Evolutionary conservation across 177 flowering plant genomes (phyloP).

Genomic region (Tripterygium wilfordii): DNA sequence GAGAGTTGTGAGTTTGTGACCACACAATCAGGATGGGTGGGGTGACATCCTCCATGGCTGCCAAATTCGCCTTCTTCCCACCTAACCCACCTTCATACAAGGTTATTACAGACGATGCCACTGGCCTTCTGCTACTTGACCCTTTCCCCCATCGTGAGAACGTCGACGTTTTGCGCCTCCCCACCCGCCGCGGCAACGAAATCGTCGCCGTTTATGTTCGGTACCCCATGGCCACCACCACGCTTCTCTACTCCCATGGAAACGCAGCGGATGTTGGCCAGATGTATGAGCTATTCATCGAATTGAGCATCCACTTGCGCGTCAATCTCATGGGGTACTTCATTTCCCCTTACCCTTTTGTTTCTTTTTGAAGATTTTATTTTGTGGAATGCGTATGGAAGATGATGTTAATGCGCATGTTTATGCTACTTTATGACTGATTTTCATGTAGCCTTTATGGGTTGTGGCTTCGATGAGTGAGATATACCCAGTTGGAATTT

Average conservation of each 20-base stretch:
- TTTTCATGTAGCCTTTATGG: too few species aligned
- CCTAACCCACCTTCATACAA: slow-evolving; percentile 90
- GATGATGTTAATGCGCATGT: too few species aligned
- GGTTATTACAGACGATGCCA: slow-evolving; percentile 40
- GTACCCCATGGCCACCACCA: slow-evolving; percentile 61
- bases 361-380: neutral
- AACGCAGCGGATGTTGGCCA: slow-evolving; percentile 79
- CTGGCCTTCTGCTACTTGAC: slow-evolving; percentile 55
- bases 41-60: slow-evolving; percentile 96
- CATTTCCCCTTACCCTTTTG: neutral
- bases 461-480: too few species aligned
- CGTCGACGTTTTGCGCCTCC: slow-evolving; percentile 74
- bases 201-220: slow-evolving; percentile 60
- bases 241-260: slow-evolving; percentile 69
- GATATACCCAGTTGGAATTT: too few species aligned
- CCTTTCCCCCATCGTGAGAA: slow-evolving; percentile 83
- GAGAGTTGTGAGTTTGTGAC: too few species aligned
- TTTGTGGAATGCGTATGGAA: too few species aligned
- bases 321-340: slow-evolving; percentile 65
- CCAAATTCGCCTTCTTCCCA: slow-evolving; percentile 92
- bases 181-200: slow-evolving; percentile 60
- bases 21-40: slow-evolving; percentile 59
- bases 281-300: slow-evolving; percentile 77
- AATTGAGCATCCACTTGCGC: slow-evolving; percentile 57
- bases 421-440: neutral